Percentiles rank a stretch among this genome's conserved stretches.
phyloP scores from a whole-genome alignment of 106 monocot species.

The Platanthera guangdongensis region DNA sequence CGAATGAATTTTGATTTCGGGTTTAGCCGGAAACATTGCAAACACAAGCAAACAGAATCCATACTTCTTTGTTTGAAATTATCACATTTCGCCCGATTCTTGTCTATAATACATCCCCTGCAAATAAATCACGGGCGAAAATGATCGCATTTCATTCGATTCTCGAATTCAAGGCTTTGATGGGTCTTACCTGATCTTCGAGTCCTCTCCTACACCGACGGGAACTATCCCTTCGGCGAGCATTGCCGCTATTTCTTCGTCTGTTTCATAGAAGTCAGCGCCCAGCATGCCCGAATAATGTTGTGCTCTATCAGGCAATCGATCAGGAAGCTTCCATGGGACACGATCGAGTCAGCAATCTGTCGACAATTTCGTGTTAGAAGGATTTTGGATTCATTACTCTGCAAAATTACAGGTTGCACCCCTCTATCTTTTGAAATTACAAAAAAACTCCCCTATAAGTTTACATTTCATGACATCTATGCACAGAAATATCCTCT shows the following conservation, averaged over 20 bases:
- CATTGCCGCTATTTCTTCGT: slow-evolving; percentile 49
- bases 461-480: too few species aligned
- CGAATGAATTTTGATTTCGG: not conserved
- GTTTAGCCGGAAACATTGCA: not conserved
- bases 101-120: slow-evolving; percentile 72
- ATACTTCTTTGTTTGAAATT: slow-evolving; percentile 59
- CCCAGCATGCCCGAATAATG: slow-evolving; percentile 73
- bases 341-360: slow-evolving; percentile 83
- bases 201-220: slow-evolving; percentile 83
- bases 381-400: too few species aligned
- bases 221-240: slow-evolving; percentile 84
- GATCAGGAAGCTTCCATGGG: slow-evolving; percentile 82
- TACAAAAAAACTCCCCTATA: too few species aligned
- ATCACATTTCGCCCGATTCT: slow-evolving; percentile 64
- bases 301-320: slow-evolving; percentile 73
- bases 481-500: too few species aligned
- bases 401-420: not conserved
- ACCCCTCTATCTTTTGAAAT: too few species aligned
- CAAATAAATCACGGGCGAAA: slow-evolving; percentile 5
- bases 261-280: slow-evolving; percentile 92
- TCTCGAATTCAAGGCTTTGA: not conserved
- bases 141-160: not conserved
- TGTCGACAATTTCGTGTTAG: slow-evolving; percentile 15
- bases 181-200: slow-evolving; percentile 51
- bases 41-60: not conserved